Conservation (phyloP, 345 rosid species). For the Punica granatum region DNA sequence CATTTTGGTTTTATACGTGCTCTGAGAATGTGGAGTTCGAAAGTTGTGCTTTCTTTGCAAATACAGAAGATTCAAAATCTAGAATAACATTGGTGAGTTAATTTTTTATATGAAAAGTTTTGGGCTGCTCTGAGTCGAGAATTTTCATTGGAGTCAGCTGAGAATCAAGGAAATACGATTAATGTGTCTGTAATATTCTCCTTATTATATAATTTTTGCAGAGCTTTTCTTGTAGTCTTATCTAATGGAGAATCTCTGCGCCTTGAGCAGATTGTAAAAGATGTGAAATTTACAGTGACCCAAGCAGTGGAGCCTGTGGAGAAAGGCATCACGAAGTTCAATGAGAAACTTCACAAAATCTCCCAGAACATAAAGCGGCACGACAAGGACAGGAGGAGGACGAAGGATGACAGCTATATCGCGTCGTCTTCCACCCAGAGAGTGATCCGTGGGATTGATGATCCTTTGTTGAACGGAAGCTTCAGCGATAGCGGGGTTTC, state of each 20-base stretch:
- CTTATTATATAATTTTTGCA: neutral
- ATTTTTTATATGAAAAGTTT: neutral
- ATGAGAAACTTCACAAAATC: slow-evolving; percentile 77
- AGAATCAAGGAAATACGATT: neutral
- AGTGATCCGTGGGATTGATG: slow-evolving; percentile 88
- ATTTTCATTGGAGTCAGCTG: neutral
- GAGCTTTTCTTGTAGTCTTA: neutral
- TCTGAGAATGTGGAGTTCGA: too few relatives aligned
- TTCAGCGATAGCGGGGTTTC: slow-evolving; percentile 69
- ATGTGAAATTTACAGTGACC: slow-evolving; percentile 85
- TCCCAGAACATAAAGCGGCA: slow-evolving; percentile 81
- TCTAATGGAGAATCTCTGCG: neutral
- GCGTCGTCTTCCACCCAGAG: slow-evolving; percentile 50
- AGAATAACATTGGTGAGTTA: neutral
- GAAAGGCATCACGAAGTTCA: slow-evolving; percentile 85
- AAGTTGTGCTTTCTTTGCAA: neutral
- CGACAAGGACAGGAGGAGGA: slow-evolving; percentile 69
- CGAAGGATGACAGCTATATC: slow-evolving; percentile 83
- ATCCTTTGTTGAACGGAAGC: slow-evolving; percentile 89
- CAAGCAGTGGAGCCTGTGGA: slow-evolving; percentile 98
- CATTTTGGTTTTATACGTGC: neutral
- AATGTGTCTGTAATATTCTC: neutral
- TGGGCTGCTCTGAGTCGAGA: neutral
- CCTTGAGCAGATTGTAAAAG: slow-evolving; percentile 69
- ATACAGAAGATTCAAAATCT: neutral